phyloP scores from a whole-genome alignment of 768 basidiomycete genomes.

The Saitozyma sp. region DNA sequence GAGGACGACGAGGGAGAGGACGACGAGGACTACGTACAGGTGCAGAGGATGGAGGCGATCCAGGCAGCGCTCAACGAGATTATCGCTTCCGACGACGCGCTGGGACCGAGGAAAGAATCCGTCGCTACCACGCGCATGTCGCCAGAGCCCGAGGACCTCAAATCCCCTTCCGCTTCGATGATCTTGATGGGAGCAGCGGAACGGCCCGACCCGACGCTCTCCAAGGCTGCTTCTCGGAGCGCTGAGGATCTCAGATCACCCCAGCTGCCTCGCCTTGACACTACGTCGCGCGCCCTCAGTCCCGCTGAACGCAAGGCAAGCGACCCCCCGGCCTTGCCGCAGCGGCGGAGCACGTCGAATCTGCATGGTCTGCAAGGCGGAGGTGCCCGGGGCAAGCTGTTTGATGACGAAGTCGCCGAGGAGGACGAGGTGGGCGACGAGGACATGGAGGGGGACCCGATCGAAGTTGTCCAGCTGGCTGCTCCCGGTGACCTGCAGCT shows the following conservation, averaged over 20 bases:
- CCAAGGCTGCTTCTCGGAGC: constrained; percentile 25
- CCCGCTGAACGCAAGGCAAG: neutral
- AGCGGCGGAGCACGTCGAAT: constrained; percentile 7
- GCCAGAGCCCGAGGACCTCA: too few relatives aligned
- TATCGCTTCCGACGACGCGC: constrained; percentile 73
- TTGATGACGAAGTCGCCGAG: constrained; percentile 40
- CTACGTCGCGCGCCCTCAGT: neutral
- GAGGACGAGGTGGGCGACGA: constrained; percentile 51
- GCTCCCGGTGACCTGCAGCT: constrained; percentile 64
- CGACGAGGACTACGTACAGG: constrained; percentile 64
- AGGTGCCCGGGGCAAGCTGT: constrained; percentile 7
- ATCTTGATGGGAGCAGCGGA: constrained; percentile 7
- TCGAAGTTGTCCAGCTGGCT: constrained; percentile 64
- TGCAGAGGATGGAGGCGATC: constrained; percentile 89
- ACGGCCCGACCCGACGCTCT: neutral
- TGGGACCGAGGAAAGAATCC: too few relatives aligned
- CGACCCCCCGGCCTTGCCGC: neutral
- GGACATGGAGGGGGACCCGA: constrained; percentile 54
- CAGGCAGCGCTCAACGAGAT: constrained; percentile 95
- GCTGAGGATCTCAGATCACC: constrained; percentile 27
- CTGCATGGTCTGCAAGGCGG: neutral
- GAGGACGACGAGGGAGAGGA: constrained; percentile 61
- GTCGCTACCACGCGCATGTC: too few relatives aligned
- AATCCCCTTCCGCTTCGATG: constrained; percentile 29
- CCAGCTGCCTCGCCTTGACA: neutral